phyloP scores from a whole-genome alignment of 768 basidiomycete species.

The Lactarius trivialis region DNA sequence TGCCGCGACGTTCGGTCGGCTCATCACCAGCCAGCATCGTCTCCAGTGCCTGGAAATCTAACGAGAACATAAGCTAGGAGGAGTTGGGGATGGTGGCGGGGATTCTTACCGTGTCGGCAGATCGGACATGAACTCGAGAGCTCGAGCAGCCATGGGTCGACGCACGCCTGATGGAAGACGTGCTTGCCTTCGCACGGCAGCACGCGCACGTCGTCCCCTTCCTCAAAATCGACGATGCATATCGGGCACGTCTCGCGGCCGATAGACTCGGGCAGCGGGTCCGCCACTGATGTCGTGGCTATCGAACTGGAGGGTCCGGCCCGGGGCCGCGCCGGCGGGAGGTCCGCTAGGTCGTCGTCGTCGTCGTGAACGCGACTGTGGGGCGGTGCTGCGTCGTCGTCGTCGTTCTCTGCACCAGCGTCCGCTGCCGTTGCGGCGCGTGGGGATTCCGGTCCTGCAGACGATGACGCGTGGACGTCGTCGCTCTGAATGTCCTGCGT shows the following conservation, averaged over 20 bases:
- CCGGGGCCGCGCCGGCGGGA: slow-evolving; percentile 16
- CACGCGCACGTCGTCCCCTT: slow-evolving; percentile 85
- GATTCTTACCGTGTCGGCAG: slow-evolving; percentile 72
- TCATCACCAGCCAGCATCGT: slow-evolving; percentile 27
- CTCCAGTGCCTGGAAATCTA: slow-evolving; percentile 34
- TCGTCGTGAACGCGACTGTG: background rate
- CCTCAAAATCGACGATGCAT: slow-evolving; percentile 90
- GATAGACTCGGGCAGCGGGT: slow-evolving; percentile 56
- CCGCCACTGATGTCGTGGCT: slow-evolving; percentile 28
- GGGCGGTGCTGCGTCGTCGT: background rate
- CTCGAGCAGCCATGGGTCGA: slow-evolving; percentile 90
- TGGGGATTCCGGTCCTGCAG: background rate
- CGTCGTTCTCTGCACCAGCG: background rate
- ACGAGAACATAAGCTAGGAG: background rate
- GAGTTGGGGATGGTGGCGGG: background rate
- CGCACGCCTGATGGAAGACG: slow-evolving; percentile 82
- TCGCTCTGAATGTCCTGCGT: background rate
- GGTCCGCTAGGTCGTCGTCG: background rate
- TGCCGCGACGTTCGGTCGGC: slow-evolving; percentile 19
- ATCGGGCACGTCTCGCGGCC: slow-evolving; percentile 90
- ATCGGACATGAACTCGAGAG: slow-evolving; percentile 88
- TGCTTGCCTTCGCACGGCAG: slow-evolving; percentile 91
- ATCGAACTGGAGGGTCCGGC: slow-evolving; percentile 19
- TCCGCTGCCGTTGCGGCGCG: background rate
- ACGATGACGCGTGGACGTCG: background rate